Base-by-base conservation (phyloP, 805 yeast species). In the Sporopachydermia lactativora region DNA sequence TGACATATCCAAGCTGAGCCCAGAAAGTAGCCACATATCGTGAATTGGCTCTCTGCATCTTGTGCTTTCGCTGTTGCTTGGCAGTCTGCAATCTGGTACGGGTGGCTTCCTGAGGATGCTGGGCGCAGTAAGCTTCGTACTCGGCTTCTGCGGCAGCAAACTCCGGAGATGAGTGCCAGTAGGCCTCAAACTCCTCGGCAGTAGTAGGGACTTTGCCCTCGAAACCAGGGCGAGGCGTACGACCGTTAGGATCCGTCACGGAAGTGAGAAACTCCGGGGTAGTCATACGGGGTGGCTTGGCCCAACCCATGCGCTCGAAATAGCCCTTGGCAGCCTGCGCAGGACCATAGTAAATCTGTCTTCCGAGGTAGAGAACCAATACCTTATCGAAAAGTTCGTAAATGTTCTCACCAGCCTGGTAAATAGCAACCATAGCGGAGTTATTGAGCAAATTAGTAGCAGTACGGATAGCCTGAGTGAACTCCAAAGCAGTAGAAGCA, bases 251-350 rank as follows among this genome's bases (percentile, higher is more conserved):
- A 54, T 76, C 79, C 14, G 84, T 77, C 40, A 77, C 69, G 3
- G 81, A 67, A 14, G 83, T 77, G 51, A 77, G 67, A 52, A 64
- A 77, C 53, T 77, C 84, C 5, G 81, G 74, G 39, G 82, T 75
- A 3, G 81, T 73, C 66, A 74, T 77, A 64, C 83, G 70, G 40
- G 64, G 61, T 39, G 76, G 73, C 52, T 77, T 75, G 18, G 65
- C 61, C 62, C 63, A 77, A 35, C 84, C 84, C 81, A 77, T 73
- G 15, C 61, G 59, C 43, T 62, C 52, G 52, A 77, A 77, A 50
- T 64, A 77, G 11, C 58, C 66, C 50, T 66, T 59, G 39, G 73
- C 72, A 19, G 54, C 55, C 28, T 49, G 51, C 4, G 67, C 60
- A 38, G 61, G 52, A 42, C 75, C 75, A 48, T 60, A 69, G 50